Percentiles rank a stretch among this genome's conserved stretches.
Conservation (phyloP, 495 filamentous ascomycete species). For the Penicillium egyptiacum region DNA sequence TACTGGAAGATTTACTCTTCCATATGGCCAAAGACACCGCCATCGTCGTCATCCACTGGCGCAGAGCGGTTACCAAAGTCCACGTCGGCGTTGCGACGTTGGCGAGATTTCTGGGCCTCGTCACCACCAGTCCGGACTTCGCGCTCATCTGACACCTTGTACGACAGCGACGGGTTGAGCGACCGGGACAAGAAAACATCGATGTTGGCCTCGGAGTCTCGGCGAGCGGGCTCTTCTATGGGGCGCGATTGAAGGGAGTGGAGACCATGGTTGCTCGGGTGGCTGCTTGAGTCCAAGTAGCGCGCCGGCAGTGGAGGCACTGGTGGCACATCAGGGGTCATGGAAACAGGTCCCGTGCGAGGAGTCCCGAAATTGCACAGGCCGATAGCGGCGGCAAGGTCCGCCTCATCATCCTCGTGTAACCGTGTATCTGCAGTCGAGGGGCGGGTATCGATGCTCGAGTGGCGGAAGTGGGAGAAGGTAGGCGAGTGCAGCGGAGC, state of each 20-base stretch:
- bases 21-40: slow-evolving; percentile 94
- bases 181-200: slow-evolving; percentile 37
- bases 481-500: slow-evolving; percentile 48
- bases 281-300: slow-evolving; percentile 40
- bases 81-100: slow-evolving; percentile 68
- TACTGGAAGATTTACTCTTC: slow-evolving; percentile 63
- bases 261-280: slow-evolving; percentile 27
- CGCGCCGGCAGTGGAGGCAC: slow-evolving; percentile 77
- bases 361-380: slow-evolving; percentile 89
- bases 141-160: slow-evolving; percentile 51
- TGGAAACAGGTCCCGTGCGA: slow-evolving; percentile 64
- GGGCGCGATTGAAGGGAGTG: slow-evolving; percentile 28
- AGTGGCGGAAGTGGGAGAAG: slow-evolving; percentile 49
- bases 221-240: slow-evolving; percentile 43
- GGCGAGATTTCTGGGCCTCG: slow-evolving; percentile 47
- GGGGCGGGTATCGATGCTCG: slow-evolving; percentile 63
- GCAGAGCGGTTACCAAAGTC: slow-evolving; percentile 67
- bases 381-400: slow-evolving; percentile 85
- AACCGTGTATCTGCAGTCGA: slow-evolving; percentile 60
- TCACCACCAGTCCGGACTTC: slow-evolving; percentile 37
- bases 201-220: slow-evolving; percentile 36
- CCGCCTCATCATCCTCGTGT: slow-evolving; percentile 59
- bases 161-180: slow-evolving; percentile 49
- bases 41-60: slow-evolving; percentile 85
- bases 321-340: slow-evolving; percentile 77